Evolutionary conservation across 2,329 filamentous ascomycete genomes (phyloP), one percentile per base, ranked within the genome.

Genomic region (Fusarium beomiforme): DNA sequence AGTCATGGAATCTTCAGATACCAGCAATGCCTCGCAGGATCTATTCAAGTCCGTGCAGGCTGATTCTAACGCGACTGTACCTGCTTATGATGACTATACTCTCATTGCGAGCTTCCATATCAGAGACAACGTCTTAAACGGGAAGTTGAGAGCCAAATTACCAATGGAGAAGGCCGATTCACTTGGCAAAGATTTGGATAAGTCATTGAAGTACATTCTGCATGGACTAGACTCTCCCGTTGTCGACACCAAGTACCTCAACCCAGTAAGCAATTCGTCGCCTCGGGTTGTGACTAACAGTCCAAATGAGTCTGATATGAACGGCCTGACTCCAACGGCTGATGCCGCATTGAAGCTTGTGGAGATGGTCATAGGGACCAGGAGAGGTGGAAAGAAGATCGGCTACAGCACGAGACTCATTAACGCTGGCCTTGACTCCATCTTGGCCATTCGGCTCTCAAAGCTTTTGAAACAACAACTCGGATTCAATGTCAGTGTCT

Each of bases 51-150:
- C 34, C 4, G 41, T 13, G 16, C 43, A 70, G 17, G 17, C 12
- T 14, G 21, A 6, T 1, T 26, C 29, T 24, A 41, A 14, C 6
- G 6, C 36, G 4, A 2, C 58, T n/a, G 56, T 61, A 3, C 50
- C 67, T 1, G 61, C 42, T 0, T 70, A 70, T 16, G 67, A 70
- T 14, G 67, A 70, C 3, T 70, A 70, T 1, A 55, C 67, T 31
- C 36, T 70, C 1, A 67, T 70, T 5, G 67, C 56, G 41, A 70
- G 55, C 19, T 70, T 70, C 44, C 13, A 57, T 8, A 70, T 70
- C 11, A 70, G 31, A 10, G 36, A 67, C 11, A 51, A 44, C 8
- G 21, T 21, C 1, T n/a, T 70, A 1, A 46, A 54, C 7, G 67
- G 67, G 1, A 67, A 67, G 9, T 2, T 70, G 3, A 67, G 67